Evolutionary conservation across 768 basidiomycete species (phyloP), one percentile per base, ranked within the genome.

Genomic region (Lenzites betulinus): DNA sequence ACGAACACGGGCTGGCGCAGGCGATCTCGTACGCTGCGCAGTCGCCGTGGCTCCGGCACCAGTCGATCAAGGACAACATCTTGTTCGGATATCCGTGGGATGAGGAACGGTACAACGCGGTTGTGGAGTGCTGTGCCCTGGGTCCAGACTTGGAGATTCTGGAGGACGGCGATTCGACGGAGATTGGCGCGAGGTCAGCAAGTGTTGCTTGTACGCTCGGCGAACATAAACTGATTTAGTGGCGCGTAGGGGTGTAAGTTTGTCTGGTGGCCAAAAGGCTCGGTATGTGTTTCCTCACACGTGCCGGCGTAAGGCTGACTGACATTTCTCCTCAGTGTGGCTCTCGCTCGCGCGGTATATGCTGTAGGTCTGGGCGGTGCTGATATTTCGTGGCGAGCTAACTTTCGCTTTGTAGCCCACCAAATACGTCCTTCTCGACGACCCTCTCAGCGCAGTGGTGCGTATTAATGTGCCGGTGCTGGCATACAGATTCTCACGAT

Each of bases 121-220:
- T 93, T 26, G 71, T 95, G n/a, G 87, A 93, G 52, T 89, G 85
- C 15, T 98, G 95, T 68, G 94, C 93, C 1, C 73, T 98, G 53
- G 76, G 71, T 28, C 85, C 89, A 0, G 96, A 98, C 76, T 73
- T 98, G 58, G 83, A 89, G 6, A 82, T 94, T 12, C 73, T 98
- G 1, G 92, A 95, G 58, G 88, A 95, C 67, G 96, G 96, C 0
- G 94, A 93, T 68, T 76, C 74, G 55, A 94, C 92, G 1, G 89
- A 93, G 74, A 91, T 95, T 64, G 93, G 93, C 15, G 87, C 85
- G 15, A 78, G 86, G 79, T 83, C 50, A 13, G 4, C 9, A 18
- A 7, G 13, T 11, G 22, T 13, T 23, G 20, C 35, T 36, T 16
- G 18, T 12, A 20, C 12, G 33, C 42, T 20, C 22, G 20, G n/a